Evolutionary conservation across 2,329 filamentous ascomycete genomes (phyloP).

Genomic region (Colletotrichum limetticola): DNA sequence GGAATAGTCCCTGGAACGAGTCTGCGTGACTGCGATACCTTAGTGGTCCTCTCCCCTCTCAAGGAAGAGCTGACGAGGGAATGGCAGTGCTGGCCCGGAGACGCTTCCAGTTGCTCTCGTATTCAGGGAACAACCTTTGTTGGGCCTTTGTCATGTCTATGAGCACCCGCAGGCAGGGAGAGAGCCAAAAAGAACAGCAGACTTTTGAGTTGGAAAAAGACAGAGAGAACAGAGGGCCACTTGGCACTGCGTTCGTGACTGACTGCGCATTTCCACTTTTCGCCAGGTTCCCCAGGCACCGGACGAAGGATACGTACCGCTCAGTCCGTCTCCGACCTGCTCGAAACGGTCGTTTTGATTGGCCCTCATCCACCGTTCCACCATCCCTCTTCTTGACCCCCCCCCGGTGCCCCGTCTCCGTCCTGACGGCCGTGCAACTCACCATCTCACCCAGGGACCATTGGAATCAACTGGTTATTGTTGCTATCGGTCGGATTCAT

Average conservation of each 20-base stretch:
- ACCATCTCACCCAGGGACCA: neutral
- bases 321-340: constrained; percentile 7
- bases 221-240: neutral
- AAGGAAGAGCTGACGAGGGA: neutral
- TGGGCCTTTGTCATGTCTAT: constrained; percentile 20
- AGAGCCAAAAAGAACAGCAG: constrained; percentile 1
- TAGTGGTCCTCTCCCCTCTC: neutral
- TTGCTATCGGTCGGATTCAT: neutral
- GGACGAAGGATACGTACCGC: constrained; percentile 16
- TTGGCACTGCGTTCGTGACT: constrained; percentile 9
- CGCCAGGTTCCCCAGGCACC: constrained; percentile 31
- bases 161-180: neutral
- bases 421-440: neutral
- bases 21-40: neutral
- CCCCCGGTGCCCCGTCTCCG: neutral
- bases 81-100: constrained; percentile 16
- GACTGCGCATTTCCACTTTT: constrained; percentile 21
- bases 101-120: constrained; percentile 17
- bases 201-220: constrained; percentile 15
- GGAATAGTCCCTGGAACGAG: constrained; percentile 17
- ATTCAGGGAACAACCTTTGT: constrained; percentile 19
- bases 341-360: constrained; percentile 26
- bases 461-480: constrained; percentile 13
- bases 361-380: constrained; percentile 10
- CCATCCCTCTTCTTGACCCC: neutral